Evolutionary conservation across 768 basidiomycete species (phyloP), one percentile per base, ranked within the genome.

Genomic region (Suillus subaureus): DNA sequence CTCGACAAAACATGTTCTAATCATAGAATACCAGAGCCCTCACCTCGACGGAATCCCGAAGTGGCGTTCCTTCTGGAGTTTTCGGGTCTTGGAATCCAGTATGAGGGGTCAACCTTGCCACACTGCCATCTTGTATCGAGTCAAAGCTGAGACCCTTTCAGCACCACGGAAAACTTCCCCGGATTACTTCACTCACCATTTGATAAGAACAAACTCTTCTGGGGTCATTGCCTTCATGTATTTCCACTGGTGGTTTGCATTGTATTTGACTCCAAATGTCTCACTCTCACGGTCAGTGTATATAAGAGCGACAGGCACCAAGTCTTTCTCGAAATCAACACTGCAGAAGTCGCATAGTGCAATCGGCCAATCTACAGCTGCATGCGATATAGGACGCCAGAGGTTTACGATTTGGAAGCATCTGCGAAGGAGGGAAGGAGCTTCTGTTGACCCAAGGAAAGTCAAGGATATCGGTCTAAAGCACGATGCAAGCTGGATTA

Each of bases 401-500:
- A 86, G 72, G 71, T 85, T 85, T 66, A 86, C 79, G 67, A 86
- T 82, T 68, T 85, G 83, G 73, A 83, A 85, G 65, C 84, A 82
- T 28, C 76, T 72, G 66, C 78, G 71, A 42, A 84, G 77, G 58
- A 84, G 69, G 51, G 40, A 72, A 67, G 76, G 75, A 0, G 76
- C 82, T 47, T 84, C 82, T 55, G 70, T 74, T 2, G 73, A 87
- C 95, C 26, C 86, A 90, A 26, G 94, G 94, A 6, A 89, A 69
- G 88, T 97, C 52, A 89, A 89, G 66, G 94, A 96, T 39, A 88
- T 97, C 43, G 89, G 92, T 2, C 85, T 93, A 73, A 96, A 96
- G 76, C 95, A 97, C 71, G 94, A 97, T 75, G 94, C 94, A 9
- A 94, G 93, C 71, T 85, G 90, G 69, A 94, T 94, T 66, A 86